Base-by-base conservation (phyloP, 768 basidiomycete species). In the Boletus sp. region DNA sequence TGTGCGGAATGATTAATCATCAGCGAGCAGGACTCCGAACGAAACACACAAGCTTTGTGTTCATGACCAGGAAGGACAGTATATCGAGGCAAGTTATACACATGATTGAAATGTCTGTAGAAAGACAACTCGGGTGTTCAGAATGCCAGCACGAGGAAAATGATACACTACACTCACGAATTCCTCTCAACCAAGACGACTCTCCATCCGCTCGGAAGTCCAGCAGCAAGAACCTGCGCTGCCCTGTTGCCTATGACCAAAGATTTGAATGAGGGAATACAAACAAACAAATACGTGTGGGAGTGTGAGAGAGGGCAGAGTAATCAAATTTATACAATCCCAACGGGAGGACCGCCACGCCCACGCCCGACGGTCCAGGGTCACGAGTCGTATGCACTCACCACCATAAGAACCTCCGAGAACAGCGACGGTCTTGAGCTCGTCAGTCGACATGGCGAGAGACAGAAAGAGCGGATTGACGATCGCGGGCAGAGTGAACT, bases 121-220 rank as follows among this genome's bases (percentile, higher is more conserved):
- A 7, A 17, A 24, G 33, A 12, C 17, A 15, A 18, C n/a, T 8
- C 18, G 2, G 36, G 7, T 37, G 15, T 39, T 15, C 50, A 47
- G 11, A 33, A 29, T 18, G 18, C 5, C 7, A 12, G 0, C 1
- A 15, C 3, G 33, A 45, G 14, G 14, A 44, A 29, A 49, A 36
- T 52, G 53, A 48, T 14, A 44, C 7, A 24, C 12, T 47, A 54
- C 11, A 73, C 79, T 57, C 68, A 84, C 78, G 78, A 80, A 65
- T 88, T 86, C 47, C 83, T 73, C 59, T 86, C 85, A 37, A 87
- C 74, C 12, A 86, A 67, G 5, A 86, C 73, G 28, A 87, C 73
- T 29, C 78, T 76, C 82, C 84, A 83, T 15, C 70, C 79, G 14
- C 73, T 68, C 5, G 83, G 83, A 17, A 85, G 66, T 12, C 72